Base-by-base conservation (phyloP, 2,329 filamentous ascomycete genomes). In the Aureobasidium leucospermi region DNA sequence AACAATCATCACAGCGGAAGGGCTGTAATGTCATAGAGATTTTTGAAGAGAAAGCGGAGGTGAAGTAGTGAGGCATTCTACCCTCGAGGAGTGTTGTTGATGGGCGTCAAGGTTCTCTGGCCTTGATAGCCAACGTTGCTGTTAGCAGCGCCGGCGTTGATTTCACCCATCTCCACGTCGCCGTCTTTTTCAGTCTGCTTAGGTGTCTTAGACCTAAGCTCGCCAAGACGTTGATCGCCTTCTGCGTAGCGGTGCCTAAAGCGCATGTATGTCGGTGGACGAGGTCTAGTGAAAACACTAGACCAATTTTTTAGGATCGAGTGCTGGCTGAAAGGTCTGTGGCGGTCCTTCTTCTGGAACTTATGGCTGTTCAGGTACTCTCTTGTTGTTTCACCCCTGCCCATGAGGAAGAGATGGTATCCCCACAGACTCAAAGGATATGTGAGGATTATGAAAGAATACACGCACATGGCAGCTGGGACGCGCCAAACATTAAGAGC, bases 281-380 rank as follows among this genome's bases (percentile, higher is more conserved):
- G 83, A 11, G 94, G 92, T 51, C 93, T 85, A 65, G 86, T 87
- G 52, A 97, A 78, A 11, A 96, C 91, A 7, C 86, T 82, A 39
- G 89, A 73, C 82, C 89, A 91, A 73, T 99, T 99, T 68, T 81
- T 86, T 68, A 88, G 73, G 49, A 87, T 77, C 65, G 78, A 87
- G 38, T 85, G 86, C 69, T 95, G 91, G 1, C 85, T 92, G 67
- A 96, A 99, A 1, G 94, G 90, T 45, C 92, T 81, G 73, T 96
- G 95, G 11, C 94, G 85, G 71, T 99, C 93, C 67, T 88, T 87
- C 75, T 94, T 95, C 63, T 87, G 78, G 71, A 99, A 97, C 73
- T 97, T 97, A 74, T 96, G 90, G 4, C 89, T 92, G 74, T 96
- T 96, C 64, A 99, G 84, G 72, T 96, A 96, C 74, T 99, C 94